phyloP scores from a whole-genome alignment of 23 red algal genomes.

The Porphyridium purpureum region DNA sequence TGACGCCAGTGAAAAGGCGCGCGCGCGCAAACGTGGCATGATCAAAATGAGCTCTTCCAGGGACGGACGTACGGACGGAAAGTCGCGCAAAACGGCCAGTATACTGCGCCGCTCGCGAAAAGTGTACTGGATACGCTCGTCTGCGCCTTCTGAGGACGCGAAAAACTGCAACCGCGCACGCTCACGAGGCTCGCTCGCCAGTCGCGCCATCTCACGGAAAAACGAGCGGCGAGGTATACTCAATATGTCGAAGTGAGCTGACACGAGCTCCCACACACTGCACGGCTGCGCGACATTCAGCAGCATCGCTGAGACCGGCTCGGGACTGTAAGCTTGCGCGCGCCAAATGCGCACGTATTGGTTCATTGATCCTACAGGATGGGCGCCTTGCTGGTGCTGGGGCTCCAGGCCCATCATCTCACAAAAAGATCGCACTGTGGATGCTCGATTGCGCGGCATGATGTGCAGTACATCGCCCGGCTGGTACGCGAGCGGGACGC shows the following conservation, averaged over 20 bases:
- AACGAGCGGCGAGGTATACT: conserved; percentile 42
- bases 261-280: conserved; percentile 31
- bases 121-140: conserved; percentile 51
- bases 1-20: conserved; percentile 82
- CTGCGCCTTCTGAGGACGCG: conserved; percentile 26
- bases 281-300: conserved; percentile 37
- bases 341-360: too few relatives aligned
- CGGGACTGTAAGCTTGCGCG: too few relatives aligned
- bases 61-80: conserved; percentile 58
- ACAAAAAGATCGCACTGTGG: conserved; percentile 34
- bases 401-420: conserved; percentile 30
- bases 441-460: conserved; percentile 31
- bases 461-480: conserved; percentile 75
- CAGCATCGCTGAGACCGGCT: too few relatives aligned
- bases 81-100: conserved; percentile 63
- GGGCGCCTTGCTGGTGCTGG: too few relatives aligned
- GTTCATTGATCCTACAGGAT: too few relatives aligned
- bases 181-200: conserved; percentile 26
- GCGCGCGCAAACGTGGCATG: conserved; percentile 42
- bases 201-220: conserved; percentile 39
- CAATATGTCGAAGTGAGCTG: conserved; percentile 52
- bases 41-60: conserved; percentile 42
- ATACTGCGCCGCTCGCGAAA: conserved; percentile 46
- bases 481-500: conserved; percentile 6
- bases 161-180: conserved; percentile 40